Evolutionary conservation across 2,329 filamentous ascomycete genomes (phyloP), one percentile per base, ranked within the genome.

Genomic region (Dactylonectria estremocensis): DNA sequence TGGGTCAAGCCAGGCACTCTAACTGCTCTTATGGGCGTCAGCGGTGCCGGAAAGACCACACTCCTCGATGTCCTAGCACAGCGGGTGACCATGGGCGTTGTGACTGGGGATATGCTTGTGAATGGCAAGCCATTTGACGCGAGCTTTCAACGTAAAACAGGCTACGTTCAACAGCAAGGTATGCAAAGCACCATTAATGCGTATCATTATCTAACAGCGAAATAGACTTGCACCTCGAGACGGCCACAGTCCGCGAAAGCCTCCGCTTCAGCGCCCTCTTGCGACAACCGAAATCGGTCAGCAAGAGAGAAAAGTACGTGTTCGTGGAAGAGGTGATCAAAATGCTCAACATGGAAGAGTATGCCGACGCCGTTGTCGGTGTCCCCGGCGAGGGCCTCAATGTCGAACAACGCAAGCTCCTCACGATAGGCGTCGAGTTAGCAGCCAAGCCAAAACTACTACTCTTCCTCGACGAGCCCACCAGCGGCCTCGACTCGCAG

Each of bases 1-100:
- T 97, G 93, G 93, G 93, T 97, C 64, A 95, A 95, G 79, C 95
- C 95, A 0, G 95, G 95, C 33, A 97, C 93, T 1, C 82, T 97
- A 37, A 97, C 94, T 3, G 94, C 94, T 2, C 84, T 97, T 6
- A 91, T 91, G 89, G 89, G 91, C 46, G 89, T 90, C 0, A 89
- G 76, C 22, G 83, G 83, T 28, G 83, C 83, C 0, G 83, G 83
- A 0, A 84, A 84, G 71, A 84, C 83, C 2, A 84, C 83, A 0
- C 78, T 84, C 6, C 74, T 84, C 1, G 82, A 84, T 61, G 81
- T 80, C 2, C 74, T 84, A 5, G 83, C 83, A 2, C 80, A 84
- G 50, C 83, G 91, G 16, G 88, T 85, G 0, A 87, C 84, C 0
- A 87, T 90, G 75, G 90, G 90, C 13, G 87, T 92, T 2, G 85